phyloP scores from a whole-genome alignment of 2,329 filamentous ascomycete species.

The Paracamarosporium sp. region DNA sequence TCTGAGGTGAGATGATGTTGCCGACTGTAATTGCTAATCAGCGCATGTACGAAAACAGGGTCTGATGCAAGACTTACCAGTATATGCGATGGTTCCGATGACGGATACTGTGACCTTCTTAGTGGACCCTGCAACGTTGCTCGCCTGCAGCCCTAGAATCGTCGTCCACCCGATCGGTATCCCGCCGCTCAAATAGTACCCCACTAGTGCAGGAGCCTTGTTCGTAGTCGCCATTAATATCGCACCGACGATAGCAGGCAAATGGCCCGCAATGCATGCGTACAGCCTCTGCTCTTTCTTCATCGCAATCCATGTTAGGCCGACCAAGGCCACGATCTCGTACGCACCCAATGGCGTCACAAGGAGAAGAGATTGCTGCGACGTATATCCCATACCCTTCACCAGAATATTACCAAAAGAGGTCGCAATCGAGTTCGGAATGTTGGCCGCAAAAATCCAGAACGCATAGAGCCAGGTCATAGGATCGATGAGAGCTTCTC shows the following conservation, averaged over 20 bases:
- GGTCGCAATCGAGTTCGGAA: conserved; percentile 47
- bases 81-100: conserved; percentile 43
- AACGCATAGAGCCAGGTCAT: conserved; percentile 46
- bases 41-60: too few relatives aligned
- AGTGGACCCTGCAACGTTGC: conserved; percentile 41
- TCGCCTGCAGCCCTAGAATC: conserved; percentile 45
- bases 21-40: conserved; percentile 27
- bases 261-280: conserved; percentile 45
- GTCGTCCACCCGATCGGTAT: conserved; percentile 50
- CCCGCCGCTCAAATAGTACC: conserved; percentile 47
- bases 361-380: conserved; percentile 42
- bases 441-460: conserved; percentile 47
- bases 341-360: conserved; percentile 49
- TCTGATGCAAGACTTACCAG: background rate
- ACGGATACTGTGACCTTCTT: conserved; percentile 47
- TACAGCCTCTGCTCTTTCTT: conserved; percentile 43
- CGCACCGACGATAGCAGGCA: conserved; percentile 46
- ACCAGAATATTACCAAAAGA: conserved; percentile 50
- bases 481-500: conserved; percentile 43
- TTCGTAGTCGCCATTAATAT: conserved; percentile 49
- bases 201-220: conserved; percentile 44
- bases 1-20: conserved; percentile 53
- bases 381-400: conserved; percentile 46
- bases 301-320: conserved; percentile 47
- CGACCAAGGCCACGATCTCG: conserved; percentile 46